Base-by-base conservation (phyloP, 306 rosid species). In the Macrotyloma uniflorum region DNA sequence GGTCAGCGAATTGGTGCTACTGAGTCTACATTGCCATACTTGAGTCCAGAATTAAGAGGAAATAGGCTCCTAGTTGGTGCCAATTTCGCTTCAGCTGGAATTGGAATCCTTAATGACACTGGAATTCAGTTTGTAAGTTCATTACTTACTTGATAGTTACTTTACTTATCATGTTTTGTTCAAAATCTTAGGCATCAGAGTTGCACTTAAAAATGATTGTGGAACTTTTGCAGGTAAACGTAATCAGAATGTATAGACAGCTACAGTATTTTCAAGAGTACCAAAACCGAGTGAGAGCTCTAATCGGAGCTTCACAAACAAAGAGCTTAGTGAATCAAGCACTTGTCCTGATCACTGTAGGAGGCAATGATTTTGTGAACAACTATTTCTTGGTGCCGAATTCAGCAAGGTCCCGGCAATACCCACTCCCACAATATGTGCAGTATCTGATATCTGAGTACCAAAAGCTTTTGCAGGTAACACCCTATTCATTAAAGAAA, bases 351-450 rank as follows among this genome's bases (percentile, higher is more conserved):
- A 70, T 93, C 69, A 93, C 98, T 1, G 72, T 82, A 0, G 98
- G 98, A 3, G 98, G 98, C 24, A 93, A 93, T 9, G 98, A 93
- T 62, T 93, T 93, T 35, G 98, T 93, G 3, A 93, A 93, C 72
- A 93, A 93, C 67, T 93, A 90, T 80, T 93, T 80, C 59, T 61
- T 93, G 22, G 86, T 89, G 1, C 98, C 98, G 9, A 67, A 22
- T 81, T 93, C 98, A 8, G 91, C 91, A 9, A 84, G 98, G 75
- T 93, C 98, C 3, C 89, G 80, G 7, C 93, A 93, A 8, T 93
- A 20, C 45, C 1, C 82, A 58, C 85, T 93, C 2, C 98, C 93
- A 0, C 49, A 79, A 58, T 93, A 91, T 22, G 96, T 93, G 83
- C 69, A 6, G 68, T 75, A 18, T 38, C 78, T 93, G 61, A 91